phyloP scores from a whole-genome alignment of 2,329 filamentous ascomycete species.

The Cladophialophora carrionii region DNA sequence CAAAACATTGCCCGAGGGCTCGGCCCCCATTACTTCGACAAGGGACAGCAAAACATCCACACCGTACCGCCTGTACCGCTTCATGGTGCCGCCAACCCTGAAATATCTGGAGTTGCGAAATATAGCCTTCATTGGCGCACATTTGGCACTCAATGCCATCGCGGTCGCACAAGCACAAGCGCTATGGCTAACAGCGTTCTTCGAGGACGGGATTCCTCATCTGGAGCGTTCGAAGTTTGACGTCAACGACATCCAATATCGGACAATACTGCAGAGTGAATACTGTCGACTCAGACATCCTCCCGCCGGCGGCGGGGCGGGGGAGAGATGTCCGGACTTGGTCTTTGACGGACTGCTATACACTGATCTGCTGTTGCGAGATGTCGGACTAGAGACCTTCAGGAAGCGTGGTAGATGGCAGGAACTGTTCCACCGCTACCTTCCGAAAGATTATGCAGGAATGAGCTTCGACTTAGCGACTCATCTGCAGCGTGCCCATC shows the following conservation, averaged over 20 bases:
- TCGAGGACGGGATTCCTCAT: conserved; percentile 55
- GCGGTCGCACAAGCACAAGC: conserved; percentile 52
- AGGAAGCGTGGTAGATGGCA: conserved; percentile 42
- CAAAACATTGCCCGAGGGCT: neutral
- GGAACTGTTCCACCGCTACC: conserved; percentile 46
- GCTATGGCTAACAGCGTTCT: conserved; percentile 68
- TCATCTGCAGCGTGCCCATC: neutral
- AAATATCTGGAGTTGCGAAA: conserved; percentile 39
- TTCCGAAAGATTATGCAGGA: conserved; percentile 48
- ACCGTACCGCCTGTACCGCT: conserved; percentile 45
- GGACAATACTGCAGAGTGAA: conserved; percentile 66
- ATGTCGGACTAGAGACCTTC: conserved; percentile 62
- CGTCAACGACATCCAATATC: conserved; percentile 50
- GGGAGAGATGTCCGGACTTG: conserved; percentile 66
- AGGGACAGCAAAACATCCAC: conserved; percentile 4
- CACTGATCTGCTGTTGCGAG: conserved; percentile 68
- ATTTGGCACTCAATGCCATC: conserved; percentile 52
- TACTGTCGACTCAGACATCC: conserved; percentile 73
- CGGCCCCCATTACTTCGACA: conserved; percentile 40
- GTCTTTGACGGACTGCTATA: conserved; percentile 77
- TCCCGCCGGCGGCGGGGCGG: conserved; percentile 59
- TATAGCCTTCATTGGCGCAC: conserved; percentile 55
- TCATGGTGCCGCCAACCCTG: conserved; percentile 48
- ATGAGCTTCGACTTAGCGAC: conserved; percentile 46
- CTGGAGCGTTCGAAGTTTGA: conserved; percentile 36